phyloP scores from a whole-genome alignment of 163 green algal genomes.

The Chlamydomonas reinhardtii region DNA sequence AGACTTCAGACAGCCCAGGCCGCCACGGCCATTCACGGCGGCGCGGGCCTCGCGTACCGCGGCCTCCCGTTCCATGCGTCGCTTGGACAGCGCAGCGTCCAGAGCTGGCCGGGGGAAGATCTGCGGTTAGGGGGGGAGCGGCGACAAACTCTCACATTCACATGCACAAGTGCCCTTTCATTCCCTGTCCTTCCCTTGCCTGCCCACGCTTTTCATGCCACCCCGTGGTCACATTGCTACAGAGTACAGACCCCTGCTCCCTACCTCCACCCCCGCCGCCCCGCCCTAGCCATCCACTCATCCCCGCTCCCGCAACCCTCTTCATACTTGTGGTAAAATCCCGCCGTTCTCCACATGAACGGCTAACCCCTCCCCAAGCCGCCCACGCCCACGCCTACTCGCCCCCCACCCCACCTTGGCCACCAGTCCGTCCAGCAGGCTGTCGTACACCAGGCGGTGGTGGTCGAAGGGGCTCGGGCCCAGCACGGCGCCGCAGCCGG shows the following conservation, averaged over 20 bases:
- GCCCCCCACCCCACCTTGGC: conserved; percentile 36
- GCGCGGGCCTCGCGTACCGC: conserved; percentile 43
- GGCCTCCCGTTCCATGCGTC: conserved; percentile 57
- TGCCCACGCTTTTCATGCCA: too few relatives aligned
- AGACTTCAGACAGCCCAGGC: too few relatives aligned
- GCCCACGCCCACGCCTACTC: too few relatives aligned
- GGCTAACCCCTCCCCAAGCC: too few relatives aligned
- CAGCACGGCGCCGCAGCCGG: conserved; percentile 55
- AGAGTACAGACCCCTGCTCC: too few relatives aligned
- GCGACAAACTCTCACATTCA: too few relatives aligned
- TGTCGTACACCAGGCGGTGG: conserved; percentile 59
- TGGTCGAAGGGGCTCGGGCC: conserved; percentile 62
- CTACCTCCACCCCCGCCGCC: not conserved
- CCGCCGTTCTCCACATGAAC: too few relatives aligned
- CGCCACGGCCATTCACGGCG: not conserved
- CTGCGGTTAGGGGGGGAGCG: not conserved
- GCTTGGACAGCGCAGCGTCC: conserved; percentile 50
- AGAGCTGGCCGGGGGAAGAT: conserved; percentile 60
- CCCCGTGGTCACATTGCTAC: too few relatives aligned
- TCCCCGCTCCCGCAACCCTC: too few relatives aligned
- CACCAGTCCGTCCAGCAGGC: conserved; percentile 53
- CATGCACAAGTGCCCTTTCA: too few relatives aligned
- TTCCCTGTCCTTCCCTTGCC: too few relatives aligned
- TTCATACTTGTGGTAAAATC: too few relatives aligned
- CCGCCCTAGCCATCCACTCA: not conserved